Evolutionary conservation across 2,329 filamentous ascomycete genomes (phyloP), one percentile per base, ranked within the genome.

Genomic region (Arthrobotrys iridis): DNA sequence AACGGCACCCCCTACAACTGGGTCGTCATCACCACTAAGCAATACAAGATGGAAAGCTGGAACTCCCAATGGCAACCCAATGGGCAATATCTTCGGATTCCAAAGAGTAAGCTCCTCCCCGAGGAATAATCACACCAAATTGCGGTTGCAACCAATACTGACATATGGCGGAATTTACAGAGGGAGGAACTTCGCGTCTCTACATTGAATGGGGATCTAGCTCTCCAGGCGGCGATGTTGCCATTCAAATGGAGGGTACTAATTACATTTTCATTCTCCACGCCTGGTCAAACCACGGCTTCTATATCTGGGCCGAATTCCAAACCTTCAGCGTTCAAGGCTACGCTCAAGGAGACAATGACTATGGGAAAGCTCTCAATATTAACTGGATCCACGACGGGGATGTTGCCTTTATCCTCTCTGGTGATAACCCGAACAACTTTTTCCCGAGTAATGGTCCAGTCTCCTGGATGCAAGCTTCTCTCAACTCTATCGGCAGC

Each of bases 1-100:
- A 83, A 84, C 78, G 82, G 82, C 18, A 82, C 81, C n/a, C 81
- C 82, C 1, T 81, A 82, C 41, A 80, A 81, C 55, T 83, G 81
- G 81, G 79, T 72, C 10, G 63, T 81, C 55, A 79, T 64, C 30
- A 70, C 78, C 22, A 78, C 80, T 35, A 78, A 79, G 33, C 80
- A 80, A 1, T 82, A 83, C 72, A 81, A 83, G 62, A 83, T 83
- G 82, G 80, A 50, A 15, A 63, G 43, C 15, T 63, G 59, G 62
- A 52, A 40, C 20, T 13, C 35, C 15, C 33, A 65, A 43, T 63
- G 43, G 41, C 18, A 63, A 18, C 59, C 59, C 2, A 28, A 50
- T 5, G 59, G 43, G 41, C 4, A 48, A 20, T 63, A 10, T 11
- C 41, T 63, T 11, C 43, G 40, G 13, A 63, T 63, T 7, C 59